Evolutionary conservation across 2,329 filamentous ascomycete genomes (phyloP).

Genomic region (Xylaria sp.): DNA sequence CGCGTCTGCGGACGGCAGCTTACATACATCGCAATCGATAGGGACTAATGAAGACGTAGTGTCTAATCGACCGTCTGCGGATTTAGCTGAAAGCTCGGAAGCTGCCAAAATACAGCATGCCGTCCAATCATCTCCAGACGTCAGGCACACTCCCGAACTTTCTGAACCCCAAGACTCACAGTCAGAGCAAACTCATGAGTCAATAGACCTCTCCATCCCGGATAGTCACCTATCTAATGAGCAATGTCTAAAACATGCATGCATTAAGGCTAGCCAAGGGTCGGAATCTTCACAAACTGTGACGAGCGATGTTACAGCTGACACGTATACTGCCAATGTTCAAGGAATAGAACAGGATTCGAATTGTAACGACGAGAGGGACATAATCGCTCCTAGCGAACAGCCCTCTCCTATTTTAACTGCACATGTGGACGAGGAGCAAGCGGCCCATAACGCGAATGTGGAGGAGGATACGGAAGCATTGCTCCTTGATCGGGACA

Average conservation of each 20-base stretch:
- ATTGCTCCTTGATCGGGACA: neutral
- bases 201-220: conserved; percentile 35
- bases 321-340: neutral
- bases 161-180: conserved; percentile 21
- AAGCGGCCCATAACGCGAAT: neutral
- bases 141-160: conserved; percentile 11
- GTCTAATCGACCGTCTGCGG: neutral
- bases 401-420: neutral
- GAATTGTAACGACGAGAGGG: neutral
- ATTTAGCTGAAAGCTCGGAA: neutral
- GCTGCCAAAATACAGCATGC: neutral
- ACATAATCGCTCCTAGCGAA: neutral
- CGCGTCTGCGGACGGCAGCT: neutral
- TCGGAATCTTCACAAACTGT: neutral
- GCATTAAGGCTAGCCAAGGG: conserved; percentile 7
- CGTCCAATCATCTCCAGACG: neutral
- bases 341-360: neutral
- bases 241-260: conserved; percentile 13
- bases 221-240: conserved; percentile 23
- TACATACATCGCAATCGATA: neutral
- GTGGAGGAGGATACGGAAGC: neutral
- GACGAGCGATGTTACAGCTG: neutral
- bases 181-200: conserved; percentile 36
- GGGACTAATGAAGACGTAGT: neutral
- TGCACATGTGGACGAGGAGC: neutral